Conservation (phyloP, 1,284 basidiomycete species). For the Termitomyces sp. region DNA sequence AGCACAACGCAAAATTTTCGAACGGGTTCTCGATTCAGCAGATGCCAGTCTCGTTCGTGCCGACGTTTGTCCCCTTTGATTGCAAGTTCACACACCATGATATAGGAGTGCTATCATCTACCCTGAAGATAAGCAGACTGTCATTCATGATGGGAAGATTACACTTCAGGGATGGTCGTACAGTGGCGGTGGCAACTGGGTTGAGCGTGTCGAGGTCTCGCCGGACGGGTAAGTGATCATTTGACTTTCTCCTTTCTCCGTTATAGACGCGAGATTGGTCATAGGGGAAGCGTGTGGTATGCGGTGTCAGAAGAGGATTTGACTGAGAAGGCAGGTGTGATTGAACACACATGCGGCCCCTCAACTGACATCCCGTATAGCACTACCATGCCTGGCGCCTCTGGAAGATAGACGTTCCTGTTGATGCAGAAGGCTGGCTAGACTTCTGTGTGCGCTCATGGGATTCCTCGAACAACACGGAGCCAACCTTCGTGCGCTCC, state of each 20-base stretch:
- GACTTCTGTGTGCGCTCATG: conserved; percentile 55
- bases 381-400: conserved; percentile 53
- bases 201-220: conserved; percentile 51
- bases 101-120: conserved; percentile 45
- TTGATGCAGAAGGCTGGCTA: conserved; percentile 54
- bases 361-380: conserved; percentile 18
- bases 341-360: neutral
- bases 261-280: neutral
- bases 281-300: conserved; percentile 47
- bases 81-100: neutral
- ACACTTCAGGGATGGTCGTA: conserved; percentile 49
- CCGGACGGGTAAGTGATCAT: conserved; percentile 40
- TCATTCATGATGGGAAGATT: conserved; percentile 45
- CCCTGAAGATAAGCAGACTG: conserved; percentile 40
- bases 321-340: conserved; percentile 39
- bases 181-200: conserved; percentile 53
- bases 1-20: conserved; percentile 45
- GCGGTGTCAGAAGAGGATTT: conserved; percentile 40
- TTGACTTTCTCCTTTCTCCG: neutral
- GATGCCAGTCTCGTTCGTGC: conserved; percentile 52
- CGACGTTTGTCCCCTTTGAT: neutral
- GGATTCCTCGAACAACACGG: conserved; percentile 56
- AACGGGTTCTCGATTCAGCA: conserved; percentile 51
- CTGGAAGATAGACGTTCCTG: conserved; percentile 47
- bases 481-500: conserved; percentile 51